These are phyloP conservation scores for Apiospora marii DNA, from an alignment of 2,329 filamentous ascomycete genomes.

Conservation along the genomic window DNA sequence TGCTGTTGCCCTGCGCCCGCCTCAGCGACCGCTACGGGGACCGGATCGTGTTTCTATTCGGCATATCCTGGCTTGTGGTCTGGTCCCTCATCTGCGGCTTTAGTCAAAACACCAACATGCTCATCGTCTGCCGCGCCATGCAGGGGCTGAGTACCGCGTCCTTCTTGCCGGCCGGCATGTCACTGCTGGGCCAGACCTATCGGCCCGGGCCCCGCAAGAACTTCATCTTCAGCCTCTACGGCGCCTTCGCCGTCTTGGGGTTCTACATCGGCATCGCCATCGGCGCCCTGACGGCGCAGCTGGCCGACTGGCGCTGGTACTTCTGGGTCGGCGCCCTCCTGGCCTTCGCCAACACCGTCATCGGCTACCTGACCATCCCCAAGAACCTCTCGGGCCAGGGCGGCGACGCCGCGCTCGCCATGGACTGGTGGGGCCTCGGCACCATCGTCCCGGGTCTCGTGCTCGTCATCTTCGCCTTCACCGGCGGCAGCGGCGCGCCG, in stretches of 20 bases:
- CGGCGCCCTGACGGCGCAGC: constrained; percentile 67
- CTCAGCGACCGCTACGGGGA: constrained; percentile 70
- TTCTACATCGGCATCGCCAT: constrained; percentile 71
- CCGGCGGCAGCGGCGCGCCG: constrained; percentile 73
- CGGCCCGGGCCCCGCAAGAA: constrained; percentile 75
- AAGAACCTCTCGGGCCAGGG: constrained; percentile 37
- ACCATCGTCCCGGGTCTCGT: constrained; percentile 71
- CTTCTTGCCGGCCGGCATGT: constrained; percentile 73
- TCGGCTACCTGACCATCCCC: constrained; percentile 40
- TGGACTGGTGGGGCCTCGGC: constrained; percentile 73
- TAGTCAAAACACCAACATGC: constrained; percentile 70
- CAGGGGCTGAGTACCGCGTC: constrained; percentile 79
- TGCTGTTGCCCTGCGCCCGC: constrained; percentile 70
- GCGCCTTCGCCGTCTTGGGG: constrained; percentile 60
- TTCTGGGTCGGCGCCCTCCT: constrained; percentile 68
- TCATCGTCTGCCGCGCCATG: constrained; percentile 76
- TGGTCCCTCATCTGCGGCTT: constrained; percentile 78
- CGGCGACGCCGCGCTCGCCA: constrained; percentile 49
- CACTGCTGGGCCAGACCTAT: constrained; percentile 70
- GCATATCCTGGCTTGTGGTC: constrained; percentile 69
- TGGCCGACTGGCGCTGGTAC: constrained; percentile 69
- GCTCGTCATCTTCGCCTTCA: constrained; percentile 78
- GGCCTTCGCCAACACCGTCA: constrained; percentile 35
- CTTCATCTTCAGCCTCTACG: constrained; percentile 65
- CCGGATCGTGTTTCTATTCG: constrained; percentile 65